phyloP scores from a whole-genome alignment of 2,329 filamentous ascomycete genomes.

The Fusarium camptoceras region DNA sequence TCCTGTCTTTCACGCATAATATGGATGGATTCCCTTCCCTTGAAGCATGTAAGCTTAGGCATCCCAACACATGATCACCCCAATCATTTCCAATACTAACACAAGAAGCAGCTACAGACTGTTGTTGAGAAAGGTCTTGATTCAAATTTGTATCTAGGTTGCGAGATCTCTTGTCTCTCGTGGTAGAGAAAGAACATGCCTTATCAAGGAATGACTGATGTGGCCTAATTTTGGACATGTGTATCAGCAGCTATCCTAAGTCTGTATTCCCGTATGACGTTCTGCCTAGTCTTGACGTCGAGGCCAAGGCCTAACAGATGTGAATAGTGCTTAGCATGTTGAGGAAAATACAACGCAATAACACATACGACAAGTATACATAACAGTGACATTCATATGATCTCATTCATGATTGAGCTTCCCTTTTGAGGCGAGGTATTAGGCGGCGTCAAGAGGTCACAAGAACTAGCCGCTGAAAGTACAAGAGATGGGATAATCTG shows the following conservation, averaged over 20 bases:
- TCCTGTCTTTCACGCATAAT: neutral
- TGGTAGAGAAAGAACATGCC: neutral
- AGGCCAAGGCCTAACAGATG: neutral
- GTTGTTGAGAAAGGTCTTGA: neutral
- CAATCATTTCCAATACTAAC: neutral
- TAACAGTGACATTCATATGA: neutral
- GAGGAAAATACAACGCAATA: neutral
- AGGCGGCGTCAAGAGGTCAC: neutral
- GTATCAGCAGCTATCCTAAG: neutral
- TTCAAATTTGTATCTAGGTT: neutral
- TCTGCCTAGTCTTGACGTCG: neutral
- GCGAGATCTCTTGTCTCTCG: neutral
- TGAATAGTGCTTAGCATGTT: neutral
- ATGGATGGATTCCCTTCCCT: neutral
- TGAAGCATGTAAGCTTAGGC: neutral
- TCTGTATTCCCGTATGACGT: too few species aligned
- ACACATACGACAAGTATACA: neutral
- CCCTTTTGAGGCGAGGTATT: neutral
- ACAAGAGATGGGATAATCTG: neutral
- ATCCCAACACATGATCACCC: neutral
- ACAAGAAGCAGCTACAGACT: neutral
- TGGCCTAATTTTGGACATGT: neutral
- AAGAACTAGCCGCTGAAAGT: neutral
- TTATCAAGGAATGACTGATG: neutral
- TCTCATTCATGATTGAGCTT: neutral